Base-by-base conservation (phyloP, 176 grass and related monocot species). In the Avena insularis region DNA sequence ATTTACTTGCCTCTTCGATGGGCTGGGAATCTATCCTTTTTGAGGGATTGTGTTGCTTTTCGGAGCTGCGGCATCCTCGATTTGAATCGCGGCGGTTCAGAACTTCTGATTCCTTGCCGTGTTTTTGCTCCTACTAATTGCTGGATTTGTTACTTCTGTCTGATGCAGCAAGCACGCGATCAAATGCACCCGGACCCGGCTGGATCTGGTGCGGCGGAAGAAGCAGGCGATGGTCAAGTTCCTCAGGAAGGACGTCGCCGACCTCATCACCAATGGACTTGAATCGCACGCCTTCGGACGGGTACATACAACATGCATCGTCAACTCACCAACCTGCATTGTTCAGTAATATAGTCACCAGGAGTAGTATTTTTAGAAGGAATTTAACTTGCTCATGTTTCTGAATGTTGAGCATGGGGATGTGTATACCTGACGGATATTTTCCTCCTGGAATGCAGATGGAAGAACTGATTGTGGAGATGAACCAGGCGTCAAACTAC, bases 241-340 rank as follows among this genome's bases (percentile, higher is more conserved):
- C 90, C 76, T 99, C 48, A 99, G 89, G 89, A 93, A 94, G 72
- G 97, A 99, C 90, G 89, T 99, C 61, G 92, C 92, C 48, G 94
- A 97, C 79, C 92, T 99, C 83, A 68, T 99, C 87, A 86, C 86
- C 76, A 87, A 83, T 46, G 86, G 86, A 55, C 94, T 83, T 21
- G 89, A 97, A 27, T 47, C 82, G 60, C 87, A 90, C 85, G 94
- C 97, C 76, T 97, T 93, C 73, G 89, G 71, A 89, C 79, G 97
- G 94, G 97, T 25, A 25, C 25, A 25, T 25, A 25, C 25, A 25
- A 25, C 25, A 25, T 75, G 47, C 71, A 14, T 49, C 58, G 55
- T 86, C 48, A 14, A 87, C 16, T 0, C 78, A 0, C 40, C 36
- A 51, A 56, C 45, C 12, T 70, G 70, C 47, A 48, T 69, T 64